Base-by-base conservation (phyloP, 352 stramenopile genomes). In the Phytophthora chlamydospora region DNA sequence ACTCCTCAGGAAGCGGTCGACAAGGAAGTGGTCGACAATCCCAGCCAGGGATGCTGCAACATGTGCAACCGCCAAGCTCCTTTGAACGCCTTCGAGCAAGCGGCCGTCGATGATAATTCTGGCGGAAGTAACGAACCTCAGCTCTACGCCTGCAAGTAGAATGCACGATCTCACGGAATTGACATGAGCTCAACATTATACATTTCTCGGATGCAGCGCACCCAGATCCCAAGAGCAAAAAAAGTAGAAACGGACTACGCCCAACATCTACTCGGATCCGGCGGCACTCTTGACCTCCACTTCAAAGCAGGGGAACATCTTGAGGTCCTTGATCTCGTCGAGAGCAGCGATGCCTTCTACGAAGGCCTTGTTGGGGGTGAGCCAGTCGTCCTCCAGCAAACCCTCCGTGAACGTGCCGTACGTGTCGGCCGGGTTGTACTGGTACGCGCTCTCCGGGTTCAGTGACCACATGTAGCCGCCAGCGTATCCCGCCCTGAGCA, bases 391-490 rank as follows among this genome's bases (percentile, higher is more conserved):
- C 6, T 73, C 54, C 29, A 92, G 61, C 52, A 92, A 47, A 0
- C 80, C 80, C 49, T 92, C 80, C 1, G 77, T 89, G 54, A 90
- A 92, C 0, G 55, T 56, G 21, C 80, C 83, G 52, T 70, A 82
- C 14, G 58, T 86, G 48, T 89, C 80, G 7, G 82, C 76, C 0
- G 83, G 83, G 44, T 91, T 91, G 70, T 71, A 90, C 63, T 87
- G 75, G 64, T 92, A 92, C 42, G 78, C 83, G 66, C 73, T 87
- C 66, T 90, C 83, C 0, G 83, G 83, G 44, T 92, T 92, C 2
- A 92, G 64, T 10, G 80, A 89, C 83, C 83, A 92, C 78, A 92
- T 88, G 61, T 89, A 92, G 3, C 78, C 81, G n/a, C 83, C 83
- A 0, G 79, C 80, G 32, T 85, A 85, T 0, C 67, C 65, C 1